These are phyloP conservation scores for Mycena amicta DNA, from an alignment of 768 basidiomycete species.

Conservation along the genomic window DNA sequence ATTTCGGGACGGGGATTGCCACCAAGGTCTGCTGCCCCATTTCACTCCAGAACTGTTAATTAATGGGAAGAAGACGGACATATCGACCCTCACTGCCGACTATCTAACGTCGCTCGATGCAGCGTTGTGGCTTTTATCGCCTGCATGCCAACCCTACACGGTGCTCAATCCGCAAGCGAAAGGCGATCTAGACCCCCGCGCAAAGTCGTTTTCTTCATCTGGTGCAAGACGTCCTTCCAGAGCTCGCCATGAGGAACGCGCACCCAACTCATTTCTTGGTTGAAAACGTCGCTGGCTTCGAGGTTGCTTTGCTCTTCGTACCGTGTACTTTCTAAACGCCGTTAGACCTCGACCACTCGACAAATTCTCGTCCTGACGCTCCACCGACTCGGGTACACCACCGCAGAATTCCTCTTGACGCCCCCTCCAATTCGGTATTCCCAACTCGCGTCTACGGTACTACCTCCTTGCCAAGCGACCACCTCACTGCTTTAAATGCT, in stretches of 20 bases:
- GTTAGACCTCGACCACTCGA: constrained; percentile 67
- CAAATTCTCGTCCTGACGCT: constrained; percentile 55
- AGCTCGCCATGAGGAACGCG: constrained; percentile 42
- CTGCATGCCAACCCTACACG: constrained; percentile 85
- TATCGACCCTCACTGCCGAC: constrained; percentile 54
- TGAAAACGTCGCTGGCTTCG: constrained; percentile 85
- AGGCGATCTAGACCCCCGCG: constrained; percentile 73
- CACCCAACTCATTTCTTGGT: constrained; percentile 67
- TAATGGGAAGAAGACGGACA: constrained; percentile 51
- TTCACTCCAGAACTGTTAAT: constrained; percentile 5
- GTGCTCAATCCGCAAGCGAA: constrained; percentile 73
- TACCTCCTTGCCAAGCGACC: constrained; percentile 69
- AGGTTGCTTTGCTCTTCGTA: constrained; percentile 48
- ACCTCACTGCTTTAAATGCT: constrained; percentile 41
- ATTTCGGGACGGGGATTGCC: constrained; percentile 51
- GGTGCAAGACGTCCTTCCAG: constrained; percentile 62
- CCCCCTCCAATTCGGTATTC: constrained; percentile 77
- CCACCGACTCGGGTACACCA: constrained; percentile 54
- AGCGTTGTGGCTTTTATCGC: constrained; percentile 77
- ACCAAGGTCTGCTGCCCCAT: constrained; percentile 45
- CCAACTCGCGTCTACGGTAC: constrained; percentile 81
- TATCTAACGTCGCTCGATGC: constrained; percentile 52
- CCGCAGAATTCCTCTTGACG: constrained; percentile 68
- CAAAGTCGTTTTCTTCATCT: constrained; percentile 76
- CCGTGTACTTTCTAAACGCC: constrained; percentile 1